These are phyloP conservation scores for Eucalyptus sp. DNA, from an alignment of 345 rosid species.

Conservation along the genomic window DNA sequence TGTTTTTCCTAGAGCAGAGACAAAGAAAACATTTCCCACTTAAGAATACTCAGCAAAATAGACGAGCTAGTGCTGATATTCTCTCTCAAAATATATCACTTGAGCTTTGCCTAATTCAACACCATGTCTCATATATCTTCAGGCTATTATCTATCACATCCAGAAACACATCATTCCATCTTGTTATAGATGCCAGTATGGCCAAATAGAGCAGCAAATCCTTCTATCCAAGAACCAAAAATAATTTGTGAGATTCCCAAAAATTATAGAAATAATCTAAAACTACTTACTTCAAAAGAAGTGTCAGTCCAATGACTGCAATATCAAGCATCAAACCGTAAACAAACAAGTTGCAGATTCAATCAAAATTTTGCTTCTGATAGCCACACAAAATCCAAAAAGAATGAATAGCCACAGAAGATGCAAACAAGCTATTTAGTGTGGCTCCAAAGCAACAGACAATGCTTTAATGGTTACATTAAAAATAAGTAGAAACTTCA, in stretches of 20 bases:
- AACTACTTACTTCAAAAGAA: background rate
- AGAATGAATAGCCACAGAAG: background rate
- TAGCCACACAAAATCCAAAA: background rate
- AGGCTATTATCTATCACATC: background rate
- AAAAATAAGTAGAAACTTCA: background rate
- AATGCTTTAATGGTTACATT: background rate
- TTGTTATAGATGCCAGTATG: background rate
- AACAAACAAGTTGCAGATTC: background rate
- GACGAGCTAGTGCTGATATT: background rate
- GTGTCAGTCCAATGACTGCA: background rate
- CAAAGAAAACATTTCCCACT: background rate
- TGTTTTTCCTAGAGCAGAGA: background rate
- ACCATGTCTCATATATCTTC: background rate
- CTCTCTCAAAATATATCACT: background rate
- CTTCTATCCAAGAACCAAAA: background rate
- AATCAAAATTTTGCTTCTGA: background rate
- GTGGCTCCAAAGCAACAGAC: background rate
- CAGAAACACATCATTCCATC: background rate
- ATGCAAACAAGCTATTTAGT: background rate
- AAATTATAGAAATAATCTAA: background rate
- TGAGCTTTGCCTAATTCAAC: background rate
- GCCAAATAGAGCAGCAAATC: background rate
- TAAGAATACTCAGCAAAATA: background rate
- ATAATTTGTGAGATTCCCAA: background rate
- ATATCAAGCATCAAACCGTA: background rate